phyloP scores from a whole-genome alignment of 768 basidiomycete species.

The Holtermannia corniformis region DNA sequence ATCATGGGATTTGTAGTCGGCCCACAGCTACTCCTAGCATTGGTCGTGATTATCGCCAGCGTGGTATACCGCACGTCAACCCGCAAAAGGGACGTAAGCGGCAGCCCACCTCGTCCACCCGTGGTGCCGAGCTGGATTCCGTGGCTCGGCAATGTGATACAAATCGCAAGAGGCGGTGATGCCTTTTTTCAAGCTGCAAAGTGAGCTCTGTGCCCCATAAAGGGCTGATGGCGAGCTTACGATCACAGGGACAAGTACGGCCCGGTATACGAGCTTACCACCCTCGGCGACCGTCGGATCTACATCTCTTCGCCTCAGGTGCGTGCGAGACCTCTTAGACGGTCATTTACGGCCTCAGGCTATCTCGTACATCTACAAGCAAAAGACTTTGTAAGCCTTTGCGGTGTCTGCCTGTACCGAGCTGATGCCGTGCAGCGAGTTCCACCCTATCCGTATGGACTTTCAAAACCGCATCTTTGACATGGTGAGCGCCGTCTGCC shows the following conservation, averaged over 20 bases:
- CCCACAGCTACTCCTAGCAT: too few species aligned
- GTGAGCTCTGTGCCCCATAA: neutral
- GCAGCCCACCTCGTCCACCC: constrained; percentile 10
- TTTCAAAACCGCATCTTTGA: constrained; percentile 10
- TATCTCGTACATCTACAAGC: constrained; percentile 17
- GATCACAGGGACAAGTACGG: constrained; percentile 6
- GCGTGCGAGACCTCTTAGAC: neutral
- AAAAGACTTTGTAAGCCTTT: constrained; percentile 13
- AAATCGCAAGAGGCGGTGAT: constrained; percentile 13
- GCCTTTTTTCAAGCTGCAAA: constrained; percentile 10
- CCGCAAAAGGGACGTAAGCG: too few species aligned
- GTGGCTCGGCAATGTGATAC: constrained; percentile 14
- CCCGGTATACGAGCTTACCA: constrained; percentile 6
- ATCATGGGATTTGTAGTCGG: too few species aligned
- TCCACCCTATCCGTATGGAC: constrained; percentile 5
- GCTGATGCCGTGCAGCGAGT: constrained; percentile 6
- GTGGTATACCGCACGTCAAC: too few species aligned
- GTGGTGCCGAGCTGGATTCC: constrained; percentile 14
- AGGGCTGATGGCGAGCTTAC: neutral
- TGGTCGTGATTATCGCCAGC: too few species aligned
- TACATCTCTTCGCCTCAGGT: constrained; percentile 7
- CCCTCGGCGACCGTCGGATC: constrained; percentile 12
- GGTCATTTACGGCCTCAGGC: neutral
- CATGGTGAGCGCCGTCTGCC: constrained; percentile 8
- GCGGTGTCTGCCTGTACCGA: neutral